These are phyloP conservation scores for Martensiomyces pterosporus DNA, from an alignment of 192 early-diverging fungal species.

Conservation along the genomic window DNA sequence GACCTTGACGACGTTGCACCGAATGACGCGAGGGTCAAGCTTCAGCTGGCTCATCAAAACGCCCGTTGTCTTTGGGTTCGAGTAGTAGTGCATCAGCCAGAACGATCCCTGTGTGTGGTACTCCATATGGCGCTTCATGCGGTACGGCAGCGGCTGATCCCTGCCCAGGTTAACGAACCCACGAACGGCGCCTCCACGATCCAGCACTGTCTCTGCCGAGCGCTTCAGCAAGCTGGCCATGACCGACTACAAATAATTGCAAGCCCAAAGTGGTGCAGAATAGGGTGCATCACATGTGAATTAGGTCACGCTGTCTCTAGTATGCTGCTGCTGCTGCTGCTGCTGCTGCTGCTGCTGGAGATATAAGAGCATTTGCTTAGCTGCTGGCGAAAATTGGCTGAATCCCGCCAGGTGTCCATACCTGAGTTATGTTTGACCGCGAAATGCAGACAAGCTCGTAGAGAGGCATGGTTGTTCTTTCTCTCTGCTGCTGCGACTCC, in stretches of 20 bases:
- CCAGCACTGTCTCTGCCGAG: constrained; percentile 73
- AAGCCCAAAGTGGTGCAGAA: no score
- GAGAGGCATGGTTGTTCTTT: constrained; percentile 53
- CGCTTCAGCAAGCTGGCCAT: constrained; percentile 68
- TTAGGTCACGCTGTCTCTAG: no score
- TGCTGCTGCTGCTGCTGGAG: no score
- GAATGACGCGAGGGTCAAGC: constrained; percentile 67
- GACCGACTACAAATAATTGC: constrained; percentile 58
- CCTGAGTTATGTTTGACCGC: constrained; percentile 53
- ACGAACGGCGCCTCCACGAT: constrained; percentile 82
- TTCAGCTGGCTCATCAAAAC: constrained; percentile 62
- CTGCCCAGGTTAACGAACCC: constrained; percentile 71
- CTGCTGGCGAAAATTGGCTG: no score
- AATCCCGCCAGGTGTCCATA: constrained; percentile 18
- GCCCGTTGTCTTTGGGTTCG: constrained; percentile 59
- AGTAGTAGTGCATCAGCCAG: constrained; percentile 78
- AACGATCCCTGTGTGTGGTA: constrained; percentile 63
- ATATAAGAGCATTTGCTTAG: no score
- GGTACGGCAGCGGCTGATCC: constrained; percentile 68
- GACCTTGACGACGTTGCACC: constrained; percentile 68
- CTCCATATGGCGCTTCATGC: constrained; percentile 88
- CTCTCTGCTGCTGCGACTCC: neutral
- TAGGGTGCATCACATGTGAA: no score
- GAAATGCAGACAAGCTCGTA: constrained; percentile 70
- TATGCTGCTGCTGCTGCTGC: no score